Base-by-base conservation (phyloP, 352 stramenopile genomes). In the Pythium monospermum region DNA sequence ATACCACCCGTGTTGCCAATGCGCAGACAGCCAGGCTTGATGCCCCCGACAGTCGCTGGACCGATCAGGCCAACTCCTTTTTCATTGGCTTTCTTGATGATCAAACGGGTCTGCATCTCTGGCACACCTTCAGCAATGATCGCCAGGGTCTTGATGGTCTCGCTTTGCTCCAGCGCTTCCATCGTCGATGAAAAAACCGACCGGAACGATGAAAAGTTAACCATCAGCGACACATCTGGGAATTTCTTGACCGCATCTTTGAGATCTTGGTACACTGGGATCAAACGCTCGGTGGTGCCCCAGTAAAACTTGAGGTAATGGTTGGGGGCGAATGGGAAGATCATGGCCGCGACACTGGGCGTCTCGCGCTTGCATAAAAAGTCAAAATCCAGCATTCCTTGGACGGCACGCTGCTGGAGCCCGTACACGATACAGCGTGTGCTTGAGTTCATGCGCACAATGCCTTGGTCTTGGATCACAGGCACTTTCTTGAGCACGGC, bases 361-460 rank as follows among this genome's bases (percentile, higher is more conserved):
- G 83, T 96, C 59, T 91, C 78, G 36, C 95, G 85, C 64, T 98
- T 98, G 77, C 95, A 98, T 64, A 98, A 81, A 65, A 96, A 98
- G 71, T 98, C 95, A 57, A 98, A 98, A 71, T 98, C 95, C 25
- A 98, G 76, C 95, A 98, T 98, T 25, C 93, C 94, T 65, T 98
- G 94, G 48, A 98, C 92, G 13, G 91, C 91, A 30, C 85, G 76
- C 60, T 95, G 81, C 70, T 98, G 94, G 49, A 98, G 72, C 35
- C 94, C 94, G 72, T 98, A 98, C 4, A 98, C 91, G 42, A 98
- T 94, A 73, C 87, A 95, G 31, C 90, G 73, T 21, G 94, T 98
- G 48, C 86, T 76, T 19, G 78, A 70, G 57, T 88, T 76, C 79
- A 93, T 91, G 56, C 82, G 82, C 39, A 93, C 82, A 48, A 93